Evolutionary conservation across 495 filamentous ascomycete genomes (phyloP).

Genomic region (Penicillium cataractarum): DNA sequence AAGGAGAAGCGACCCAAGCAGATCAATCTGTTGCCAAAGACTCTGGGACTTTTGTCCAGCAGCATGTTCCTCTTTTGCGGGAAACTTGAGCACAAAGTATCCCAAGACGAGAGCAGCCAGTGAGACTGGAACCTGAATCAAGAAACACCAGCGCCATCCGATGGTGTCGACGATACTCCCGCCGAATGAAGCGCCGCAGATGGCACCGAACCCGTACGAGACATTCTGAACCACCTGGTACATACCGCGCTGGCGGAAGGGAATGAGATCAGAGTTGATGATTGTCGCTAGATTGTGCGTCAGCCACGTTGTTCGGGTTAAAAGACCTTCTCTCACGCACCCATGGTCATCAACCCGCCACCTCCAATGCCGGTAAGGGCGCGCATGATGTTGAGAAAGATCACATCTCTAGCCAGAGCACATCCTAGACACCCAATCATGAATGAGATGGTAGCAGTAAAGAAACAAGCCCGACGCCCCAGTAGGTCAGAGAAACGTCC

Average conservation of each 20-base stretch:
- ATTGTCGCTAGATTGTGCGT: slow-evolving; percentile 53
- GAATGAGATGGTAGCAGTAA: slow-evolving; percentile 48
- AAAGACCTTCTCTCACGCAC: slow-evolving; percentile 31
- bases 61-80: slow-evolving; percentile 20
- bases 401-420: slow-evolving; percentile 54
- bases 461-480: slow-evolving; percentile 47
- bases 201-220: slow-evolving; percentile 66
- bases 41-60: slow-evolving; percentile 31
- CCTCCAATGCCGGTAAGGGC: slow-evolving; percentile 73
- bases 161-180: slow-evolving; percentile 67
- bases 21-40: slow-evolving; percentile 60
- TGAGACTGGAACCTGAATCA: slow-evolving; percentile 54
- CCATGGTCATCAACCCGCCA: slow-evolving; percentile 64
- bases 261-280: slow-evolving; percentile 68
- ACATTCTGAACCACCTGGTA: slow-evolving; percentile 67
- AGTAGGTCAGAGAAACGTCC: slow-evolving; percentile 52
- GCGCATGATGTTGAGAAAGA: slow-evolving; percentile 75
- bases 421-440: slow-evolving; percentile 49
- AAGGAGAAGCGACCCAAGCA: slow-evolving; percentile 57
- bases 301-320: not conserved
- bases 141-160: slow-evolving; percentile 67
- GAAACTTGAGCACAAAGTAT: slow-evolving; percentile 55
- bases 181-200: slow-evolving; percentile 66
- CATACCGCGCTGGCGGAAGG: slow-evolving; percentile 64
- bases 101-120: slow-evolving; percentile 56